Base-by-base conservation (phyloP, 306 rosid genomes). In the Bauhinia variegata region DNA sequence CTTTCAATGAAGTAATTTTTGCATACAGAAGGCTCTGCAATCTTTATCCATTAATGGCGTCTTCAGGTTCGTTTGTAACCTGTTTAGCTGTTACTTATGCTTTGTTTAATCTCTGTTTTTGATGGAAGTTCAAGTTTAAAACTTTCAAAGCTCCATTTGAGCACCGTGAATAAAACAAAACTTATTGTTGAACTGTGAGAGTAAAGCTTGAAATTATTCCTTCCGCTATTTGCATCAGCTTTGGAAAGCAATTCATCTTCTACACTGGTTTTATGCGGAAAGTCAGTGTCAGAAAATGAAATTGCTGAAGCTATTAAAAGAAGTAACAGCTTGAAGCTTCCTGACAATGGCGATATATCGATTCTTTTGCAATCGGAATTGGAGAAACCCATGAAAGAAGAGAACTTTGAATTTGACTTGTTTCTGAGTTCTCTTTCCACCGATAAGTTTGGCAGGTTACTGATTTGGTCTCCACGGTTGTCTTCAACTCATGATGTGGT, bases 401-500 rank as follows among this genome's bases (percentile, higher is more conserved):
- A 65, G 3, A 71, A 84, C 48, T 88, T 95, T 58, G 54, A 70
- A 49, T 55, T 88, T 63, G 83, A 77, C 50, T 82, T 73, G 34
- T 90, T 61, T 79, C 73, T 95, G 91, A 53, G 47, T 67, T 82
- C 86, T 64, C 97, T 95, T 63, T 81, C 84, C 4, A 88, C 95
- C 16, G 56, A 70, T 75, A 79, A 76, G 79, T 95, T 83, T 77
- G 97, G 99, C 49, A 82, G 95, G 81, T 74, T 90, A 56, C 86
- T 95, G 61, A 68, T 90, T 19, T 95, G 96, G 96, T 88, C 96
- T 53, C 92, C 92, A 0, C 70, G 57, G 65, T 71, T 90, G 78
- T 39, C 92, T 74, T 88, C 99, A 3, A 95, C 99, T 3, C 99
- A 95, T 8, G 97, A 95, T 71, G 87, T 95, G 5, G 78, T 90